Conservation (phyloP, 208 protist species). For the Acanthamoeba healyi region DNA sequence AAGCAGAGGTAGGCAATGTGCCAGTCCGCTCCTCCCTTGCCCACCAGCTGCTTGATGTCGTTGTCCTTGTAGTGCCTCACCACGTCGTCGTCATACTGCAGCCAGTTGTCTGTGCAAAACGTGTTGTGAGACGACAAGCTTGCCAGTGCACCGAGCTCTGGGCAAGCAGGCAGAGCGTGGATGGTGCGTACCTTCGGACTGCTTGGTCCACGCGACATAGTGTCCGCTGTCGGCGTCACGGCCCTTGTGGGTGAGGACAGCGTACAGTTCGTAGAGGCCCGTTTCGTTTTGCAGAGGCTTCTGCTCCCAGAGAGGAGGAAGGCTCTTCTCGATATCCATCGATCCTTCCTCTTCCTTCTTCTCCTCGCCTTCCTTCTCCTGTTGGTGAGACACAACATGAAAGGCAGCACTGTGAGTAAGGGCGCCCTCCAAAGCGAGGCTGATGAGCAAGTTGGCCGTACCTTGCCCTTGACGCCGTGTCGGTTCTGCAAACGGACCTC, state of each 20-base stretch:
- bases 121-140: not conserved
- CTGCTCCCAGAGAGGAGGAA: slow-evolving; percentile 60
- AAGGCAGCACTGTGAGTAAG: not conserved
- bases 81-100: slow-evolving; percentile 89
- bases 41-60: slow-evolving; percentile 89
- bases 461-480: slow-evolving; percentile 34
- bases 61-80: slow-evolving; percentile 83
- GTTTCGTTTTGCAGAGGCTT: slow-evolving; percentile 82
- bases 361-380: slow-evolving; percentile 70
- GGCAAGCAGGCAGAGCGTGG: not conserved
- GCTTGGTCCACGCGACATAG: slow-evolving; percentile 90
- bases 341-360: slow-evolving; percentile 68
- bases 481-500: slow-evolving; percentile 32
- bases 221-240: slow-evolving; percentile 89
- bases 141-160: not conserved
- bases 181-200: slow-evolving; percentile 4
- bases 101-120: slow-evolving; percentile 81
- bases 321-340: slow-evolving; percentile 49
- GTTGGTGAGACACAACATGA: not conserved
- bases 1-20: slow-evolving; percentile 89
- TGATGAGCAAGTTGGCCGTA: not conserved
- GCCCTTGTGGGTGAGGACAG: slow-evolving; percentile 90
- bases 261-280: slow-evolving; percentile 90
- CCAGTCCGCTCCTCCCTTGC: slow-evolving; percentile 86
- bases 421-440: not conserved